A percentile compares a stretch with the other conserved stretches of the same genome.
Conservation (phyloP, 495 filamentous ascomycete species). For the Apodospora peruviana region DNA sequence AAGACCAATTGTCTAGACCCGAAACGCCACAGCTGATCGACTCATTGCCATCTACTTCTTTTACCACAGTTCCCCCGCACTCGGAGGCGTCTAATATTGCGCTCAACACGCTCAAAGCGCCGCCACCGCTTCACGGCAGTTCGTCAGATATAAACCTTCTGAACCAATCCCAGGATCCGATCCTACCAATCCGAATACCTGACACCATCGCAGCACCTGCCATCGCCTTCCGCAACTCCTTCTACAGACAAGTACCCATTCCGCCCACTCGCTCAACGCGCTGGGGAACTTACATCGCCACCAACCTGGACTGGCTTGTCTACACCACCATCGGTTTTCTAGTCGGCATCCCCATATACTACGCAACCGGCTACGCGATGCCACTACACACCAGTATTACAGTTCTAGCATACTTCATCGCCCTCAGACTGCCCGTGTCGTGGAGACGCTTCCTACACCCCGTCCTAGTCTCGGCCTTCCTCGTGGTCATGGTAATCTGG, state of each 20-base stretch:
- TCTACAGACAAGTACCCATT: constrained; percentile 18
- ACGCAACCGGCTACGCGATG: constrained; percentile 46
- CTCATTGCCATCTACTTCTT: too few species aligned
- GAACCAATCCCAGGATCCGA: constrained; percentile 2
- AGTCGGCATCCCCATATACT: constrained; percentile 46
- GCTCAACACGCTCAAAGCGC: constrained; percentile 1
- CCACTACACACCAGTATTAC: constrained; percentile 46
- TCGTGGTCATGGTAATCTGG: constrained; percentile 42
- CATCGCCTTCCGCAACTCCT: neutral
- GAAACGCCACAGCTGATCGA: neutral
- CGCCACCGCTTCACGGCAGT: neutral
- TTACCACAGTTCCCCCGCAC: neutral
- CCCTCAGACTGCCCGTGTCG: constrained; percentile 36
- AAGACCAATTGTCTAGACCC: neutral
- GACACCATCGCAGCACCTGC: neutral
- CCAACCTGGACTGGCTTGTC: constrained; percentile 34
- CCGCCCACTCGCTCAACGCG: constrained; percentile 36
- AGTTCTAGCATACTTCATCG: constrained; percentile 42
- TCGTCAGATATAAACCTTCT: neutral
- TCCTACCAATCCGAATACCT: constrained; percentile 17
- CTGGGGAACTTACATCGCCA: constrained; percentile 39
- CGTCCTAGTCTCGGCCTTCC: constrained; percentile 41
- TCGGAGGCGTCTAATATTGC: neutral
- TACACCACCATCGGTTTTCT: constrained; percentile 39
- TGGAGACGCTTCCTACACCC: constrained; percentile 47